These are phyloP conservation scores for Trametes versicolor DNA, from an alignment of 1,284 basidiomycete genomes.

Conservation along the genomic window DNA sequence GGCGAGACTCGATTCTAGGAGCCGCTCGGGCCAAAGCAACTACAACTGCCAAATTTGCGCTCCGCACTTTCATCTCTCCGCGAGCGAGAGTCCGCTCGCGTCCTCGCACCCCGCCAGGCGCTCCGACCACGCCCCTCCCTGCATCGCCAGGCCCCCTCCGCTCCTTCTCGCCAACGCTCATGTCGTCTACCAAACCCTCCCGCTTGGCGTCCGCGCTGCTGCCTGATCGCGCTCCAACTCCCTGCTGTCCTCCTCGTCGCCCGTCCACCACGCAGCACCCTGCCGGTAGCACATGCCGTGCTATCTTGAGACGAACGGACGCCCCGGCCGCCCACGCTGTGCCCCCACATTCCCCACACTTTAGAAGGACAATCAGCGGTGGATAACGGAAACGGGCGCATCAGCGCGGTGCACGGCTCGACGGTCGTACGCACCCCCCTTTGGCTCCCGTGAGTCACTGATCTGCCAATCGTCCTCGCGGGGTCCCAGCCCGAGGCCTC, in stretches of 20 bases:
- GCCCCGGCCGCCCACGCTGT: conserved; percentile 1
- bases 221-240: not conserved
- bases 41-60: conserved; percentile 26
- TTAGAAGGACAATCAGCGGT: conserved; percentile 2
- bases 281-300: not conserved
- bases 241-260: not conserved
- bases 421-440: not conserved
- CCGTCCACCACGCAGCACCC: not conserved
- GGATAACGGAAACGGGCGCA: not conserved
- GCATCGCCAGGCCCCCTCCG: not conserved
- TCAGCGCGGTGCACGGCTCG: not conserved
- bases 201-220: not conserved
- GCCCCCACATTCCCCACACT: not conserved
- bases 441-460: conserved; percentile 10
- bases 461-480: conserved; percentile 16
- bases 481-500: not conserved
- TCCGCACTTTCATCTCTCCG: conserved; percentile 31
- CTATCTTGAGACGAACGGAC: conserved; percentile 3
- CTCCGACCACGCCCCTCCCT: conserved; percentile 5
- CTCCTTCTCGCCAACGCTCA: conserved; percentile 1
- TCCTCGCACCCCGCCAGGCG: conserved; percentile 3
- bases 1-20: not conserved
- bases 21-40: not conserved
- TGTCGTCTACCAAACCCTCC: not conserved
- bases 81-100: conserved; percentile 25